phyloP scores from a whole-genome alignment of 345 rosid species.

The Eutrema yunnanense region DNA sequence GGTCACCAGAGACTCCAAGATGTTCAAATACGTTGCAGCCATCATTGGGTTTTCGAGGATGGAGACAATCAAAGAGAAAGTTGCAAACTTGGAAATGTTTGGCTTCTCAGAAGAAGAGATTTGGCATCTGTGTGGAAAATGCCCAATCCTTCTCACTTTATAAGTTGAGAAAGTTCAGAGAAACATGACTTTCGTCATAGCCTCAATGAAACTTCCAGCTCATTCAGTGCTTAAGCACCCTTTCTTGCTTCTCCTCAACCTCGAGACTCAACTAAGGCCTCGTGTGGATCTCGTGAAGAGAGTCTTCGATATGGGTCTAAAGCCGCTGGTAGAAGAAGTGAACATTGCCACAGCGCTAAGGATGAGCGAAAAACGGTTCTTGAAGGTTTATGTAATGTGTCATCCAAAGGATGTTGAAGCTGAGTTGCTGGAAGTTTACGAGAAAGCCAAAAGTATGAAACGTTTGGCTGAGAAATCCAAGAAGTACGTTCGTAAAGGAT shows the following conservation, averaged over 20 bases:
- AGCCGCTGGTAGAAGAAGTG: constrained; percentile 27
- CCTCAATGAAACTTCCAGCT: constrained; percentile 59
- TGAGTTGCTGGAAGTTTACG: constrained; percentile 52
- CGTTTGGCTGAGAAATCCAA: constrained; percentile 60
- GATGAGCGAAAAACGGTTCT: constrained; percentile 61
- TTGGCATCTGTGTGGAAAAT: constrained; percentile 53
- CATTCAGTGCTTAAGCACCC: constrained; percentile 44
- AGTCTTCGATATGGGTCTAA: constrained; percentile 56
- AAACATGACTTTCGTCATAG: constrained; percentile 71
- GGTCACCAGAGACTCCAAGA: constrained; percentile 46
- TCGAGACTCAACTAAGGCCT: constrained; percentile 57
- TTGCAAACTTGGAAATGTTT: constrained; percentile 64
- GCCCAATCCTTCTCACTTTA: constrained; percentile 44
- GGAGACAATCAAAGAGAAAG: constrained; percentile 62
- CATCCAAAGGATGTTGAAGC: constrained; percentile 47
- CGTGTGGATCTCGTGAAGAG: constrained; percentile 47
- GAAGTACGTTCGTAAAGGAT: constrained; percentile 42
- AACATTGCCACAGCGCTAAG: constrained; percentile 43
- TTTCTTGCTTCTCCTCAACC: constrained; percentile 44
- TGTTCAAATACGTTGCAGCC: constrained; percentile 65
- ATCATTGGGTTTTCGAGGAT: constrained; percentile 60
- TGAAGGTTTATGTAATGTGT: constrained; percentile 50
- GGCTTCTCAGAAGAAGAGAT: constrained; percentile 65
- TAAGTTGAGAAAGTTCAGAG: constrained; percentile 80
- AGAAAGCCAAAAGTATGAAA: constrained; percentile 42